Percentiles rank a stretch among this genome's conserved stretches.
phyloP scores from a whole-genome alignment of 768 basidiomycete genomes.

The Tremella yokohamensis region DNA sequence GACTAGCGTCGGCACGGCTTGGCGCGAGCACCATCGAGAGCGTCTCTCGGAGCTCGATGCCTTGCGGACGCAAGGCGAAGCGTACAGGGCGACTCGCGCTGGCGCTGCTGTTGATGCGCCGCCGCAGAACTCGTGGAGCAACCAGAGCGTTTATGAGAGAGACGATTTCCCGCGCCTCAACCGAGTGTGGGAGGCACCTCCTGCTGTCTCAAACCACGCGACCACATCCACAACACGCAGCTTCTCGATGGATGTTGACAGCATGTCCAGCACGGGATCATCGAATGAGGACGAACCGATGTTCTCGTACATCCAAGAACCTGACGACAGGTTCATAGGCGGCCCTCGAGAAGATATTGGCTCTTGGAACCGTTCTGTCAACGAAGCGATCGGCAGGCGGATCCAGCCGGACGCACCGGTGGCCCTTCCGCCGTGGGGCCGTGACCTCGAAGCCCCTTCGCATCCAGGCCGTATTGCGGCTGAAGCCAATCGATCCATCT shows the following conservation, averaged over 20 bases:
- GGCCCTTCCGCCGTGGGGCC: background rate
- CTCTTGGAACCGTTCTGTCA: slow-evolving; percentile 10
- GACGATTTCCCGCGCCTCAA: slow-evolving; percentile 1
- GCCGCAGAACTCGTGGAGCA: background rate
- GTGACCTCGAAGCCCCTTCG: background rate
- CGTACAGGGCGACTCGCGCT: background rate
- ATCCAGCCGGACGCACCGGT: background rate
- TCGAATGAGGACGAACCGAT: background rate
- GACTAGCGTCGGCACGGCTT: background rate
- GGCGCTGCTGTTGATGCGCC: background rate
- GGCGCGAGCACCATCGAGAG: background rate
- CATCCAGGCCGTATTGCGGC: background rate
- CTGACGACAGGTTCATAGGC: background rate
- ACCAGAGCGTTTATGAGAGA: background rate
- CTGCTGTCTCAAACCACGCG: background rate
- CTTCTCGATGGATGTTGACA: background rate
- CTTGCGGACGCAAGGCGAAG: background rate
- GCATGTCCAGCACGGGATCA: background rate
- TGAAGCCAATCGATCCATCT: background rate
- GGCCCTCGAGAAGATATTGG: background rate
- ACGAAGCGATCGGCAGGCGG: slow-evolving; percentile 11
- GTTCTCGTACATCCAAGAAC: background rate
- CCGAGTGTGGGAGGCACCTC: background rate
- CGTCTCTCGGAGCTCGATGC: slow-evolving; percentile 2
- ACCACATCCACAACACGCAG: background rate